phyloP scores from a whole-genome alignment of 768 basidiomycete species.

The Pleurotus djamor region DNA sequence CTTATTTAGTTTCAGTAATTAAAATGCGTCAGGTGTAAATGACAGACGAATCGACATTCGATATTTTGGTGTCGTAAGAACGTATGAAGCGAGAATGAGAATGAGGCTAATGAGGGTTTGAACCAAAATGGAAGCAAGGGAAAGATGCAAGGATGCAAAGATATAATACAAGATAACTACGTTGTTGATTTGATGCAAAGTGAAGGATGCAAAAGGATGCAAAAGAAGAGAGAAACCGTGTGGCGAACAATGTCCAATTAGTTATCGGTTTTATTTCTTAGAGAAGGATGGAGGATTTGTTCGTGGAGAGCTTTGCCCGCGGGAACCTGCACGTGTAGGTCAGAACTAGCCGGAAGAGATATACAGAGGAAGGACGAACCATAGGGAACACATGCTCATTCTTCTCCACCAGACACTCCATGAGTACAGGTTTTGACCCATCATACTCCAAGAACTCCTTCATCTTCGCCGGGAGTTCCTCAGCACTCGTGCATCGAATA shows the following conservation, averaged over 20 bases:
- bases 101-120: not conserved
- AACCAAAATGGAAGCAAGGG: not conserved
- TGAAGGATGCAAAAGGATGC: too few relatives aligned
- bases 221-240: not conserved
- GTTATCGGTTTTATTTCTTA: constrained; percentile 19
- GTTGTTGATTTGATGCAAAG: not conserved
- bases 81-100: not conserved
- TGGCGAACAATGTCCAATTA: not conserved
- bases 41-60: too few relatives aligned
- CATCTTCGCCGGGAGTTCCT: constrained; percentile 92
- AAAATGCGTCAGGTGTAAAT: too few relatives aligned
- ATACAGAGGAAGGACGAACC: constrained; percentile 38
- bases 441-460: constrained; percentile 98
- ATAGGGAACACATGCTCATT: constrained; percentile 92
- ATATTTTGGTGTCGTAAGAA: too few relatives aligned
- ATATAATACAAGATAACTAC: constrained; percentile 5
- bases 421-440: constrained; percentile 76
- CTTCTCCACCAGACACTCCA: constrained; percentile 87
- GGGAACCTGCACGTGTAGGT: constrained; percentile 51
- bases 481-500: constrained; percentile 65
- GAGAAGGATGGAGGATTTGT: constrained; percentile 72
- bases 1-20: not conserved
- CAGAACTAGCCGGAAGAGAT: constrained; percentile 12
- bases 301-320: constrained; percentile 96
- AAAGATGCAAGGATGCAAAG: not conserved